Conservation (phyloP, 2,329 filamentous ascomycete genomes). For the Chaetoscypha palmicola region DNA sequence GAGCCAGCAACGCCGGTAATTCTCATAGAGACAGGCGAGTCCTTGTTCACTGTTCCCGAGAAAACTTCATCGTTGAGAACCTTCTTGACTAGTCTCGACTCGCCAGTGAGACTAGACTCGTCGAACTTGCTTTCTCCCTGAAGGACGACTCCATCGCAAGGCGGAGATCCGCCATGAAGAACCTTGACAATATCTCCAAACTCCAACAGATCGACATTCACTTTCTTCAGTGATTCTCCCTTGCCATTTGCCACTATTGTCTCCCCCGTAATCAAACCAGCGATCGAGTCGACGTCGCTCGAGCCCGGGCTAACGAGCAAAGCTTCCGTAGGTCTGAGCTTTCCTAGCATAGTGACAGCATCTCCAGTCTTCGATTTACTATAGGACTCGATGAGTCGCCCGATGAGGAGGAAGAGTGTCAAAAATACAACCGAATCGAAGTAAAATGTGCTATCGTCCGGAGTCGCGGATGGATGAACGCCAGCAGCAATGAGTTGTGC, state of each 20-base stretch:
- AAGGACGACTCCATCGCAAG: conserved; percentile 68
- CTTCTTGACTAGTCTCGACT: conserved; percentile 63
- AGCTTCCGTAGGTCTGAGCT: conserved; percentile 70
- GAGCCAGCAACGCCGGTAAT: conserved; percentile 59
- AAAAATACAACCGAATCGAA: conserved; percentile 92
- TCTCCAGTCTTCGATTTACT: conserved; percentile 88
- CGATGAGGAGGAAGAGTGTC: conserved; percentile 75
- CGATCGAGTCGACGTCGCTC: conserved; percentile 5
- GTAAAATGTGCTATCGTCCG: conserved; percentile 54
- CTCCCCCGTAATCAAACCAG: conserved; percentile 5
- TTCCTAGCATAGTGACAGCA: conserved; percentile 72
- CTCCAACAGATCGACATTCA: conserved; percentile 54
- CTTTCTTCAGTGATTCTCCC: conserved; percentile 12
- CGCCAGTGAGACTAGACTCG: conserved; percentile 82
- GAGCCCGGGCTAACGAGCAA: conserved; percentile 50
- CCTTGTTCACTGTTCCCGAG: conserved; percentile 70
- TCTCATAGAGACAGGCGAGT: conserved; percentile 51
- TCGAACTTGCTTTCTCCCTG: conserved; percentile 66
- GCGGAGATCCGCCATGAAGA: conserved; percentile 72
- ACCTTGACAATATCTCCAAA: conserved; percentile 68
- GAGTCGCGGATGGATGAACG: conserved; percentile 33
- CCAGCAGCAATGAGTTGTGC: conserved; percentile 66
- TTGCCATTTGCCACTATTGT: neutral
- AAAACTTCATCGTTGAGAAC: conserved; percentile 55
- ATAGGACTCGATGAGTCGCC: conserved; percentile 75